phyloP scores from a whole-genome alignment of 108 stramenopile genomes.

The Pseudonitzschia multistriata region DNA sequence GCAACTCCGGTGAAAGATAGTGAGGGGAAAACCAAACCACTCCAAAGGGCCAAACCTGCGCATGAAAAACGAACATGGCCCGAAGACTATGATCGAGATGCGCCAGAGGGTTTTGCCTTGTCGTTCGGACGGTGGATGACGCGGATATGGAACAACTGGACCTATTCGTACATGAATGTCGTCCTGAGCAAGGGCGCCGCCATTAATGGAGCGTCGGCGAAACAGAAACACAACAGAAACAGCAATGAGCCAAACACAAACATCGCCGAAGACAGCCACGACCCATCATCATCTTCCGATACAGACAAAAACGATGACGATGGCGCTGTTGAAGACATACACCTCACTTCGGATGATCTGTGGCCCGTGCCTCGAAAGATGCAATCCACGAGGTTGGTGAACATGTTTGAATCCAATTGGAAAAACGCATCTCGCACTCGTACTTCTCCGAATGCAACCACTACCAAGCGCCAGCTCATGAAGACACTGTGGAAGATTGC shows the following conservation, averaged over 20 bases:
- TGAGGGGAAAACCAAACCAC: background rate
- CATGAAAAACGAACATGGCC: background rate
- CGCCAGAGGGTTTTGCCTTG: background rate
- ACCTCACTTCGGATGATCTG: constrained; percentile 50
- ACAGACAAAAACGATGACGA: too few species aligned
- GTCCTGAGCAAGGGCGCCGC: constrained; percentile 41
- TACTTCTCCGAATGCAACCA: too few species aligned
- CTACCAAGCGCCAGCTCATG: constrained; percentile 18
- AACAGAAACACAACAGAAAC: background rate
- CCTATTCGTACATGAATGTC: constrained; percentile 56
- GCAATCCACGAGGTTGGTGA: constrained; percentile 27
- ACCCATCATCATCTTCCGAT: too few species aligned
- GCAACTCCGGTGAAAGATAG: too few species aligned
- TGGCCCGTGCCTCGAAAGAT: constrained; percentile 50
- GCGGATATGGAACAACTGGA: constrained; percentile 32
- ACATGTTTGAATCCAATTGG: constrained; percentile 30
- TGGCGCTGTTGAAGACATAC: background rate
- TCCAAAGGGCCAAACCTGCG: background rate
- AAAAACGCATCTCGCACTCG: too few species aligned
- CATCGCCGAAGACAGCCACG: background rate
- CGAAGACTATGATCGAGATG: background rate
- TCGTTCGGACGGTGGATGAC: background rate
- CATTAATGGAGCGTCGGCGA: constrained; percentile 13
- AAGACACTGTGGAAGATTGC: constrained; percentile 57
- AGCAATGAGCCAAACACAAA: background rate